phyloP scores from a whole-genome alignment of 148 eudicot species.

The Nyssa sinensis region DNA sequence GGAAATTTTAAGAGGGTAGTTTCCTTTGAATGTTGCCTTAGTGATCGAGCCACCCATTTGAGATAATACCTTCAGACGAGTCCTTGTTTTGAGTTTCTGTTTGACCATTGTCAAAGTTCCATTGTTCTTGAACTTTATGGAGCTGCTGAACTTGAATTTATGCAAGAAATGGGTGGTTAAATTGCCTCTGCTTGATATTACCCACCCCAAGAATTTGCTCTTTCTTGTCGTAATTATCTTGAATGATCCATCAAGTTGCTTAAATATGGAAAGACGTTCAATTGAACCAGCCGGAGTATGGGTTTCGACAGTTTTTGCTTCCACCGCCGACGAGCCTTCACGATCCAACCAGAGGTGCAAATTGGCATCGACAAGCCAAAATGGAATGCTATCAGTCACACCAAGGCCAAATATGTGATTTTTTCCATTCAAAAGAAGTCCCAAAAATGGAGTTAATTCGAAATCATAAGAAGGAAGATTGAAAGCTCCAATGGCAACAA shows the following conservation, averaged over 20 bases:
- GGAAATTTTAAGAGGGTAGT: slow-evolving; percentile 45
- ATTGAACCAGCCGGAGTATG: slow-evolving; percentile 28
- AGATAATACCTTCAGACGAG: slow-evolving; percentile 33
- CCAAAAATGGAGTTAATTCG: slow-evolving; percentile 74
- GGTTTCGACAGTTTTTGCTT: slow-evolving; percentile 31
- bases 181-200: slow-evolving; percentile 54
- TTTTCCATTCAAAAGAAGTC: slow-evolving; percentile 55
- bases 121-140: slow-evolving; percentile 32
- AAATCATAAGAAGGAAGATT: slow-evolving; percentile 78
- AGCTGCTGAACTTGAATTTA: slow-evolving; percentile 50
- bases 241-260: slow-evolving; percentile 55
- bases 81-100: slow-evolving; percentile 46
- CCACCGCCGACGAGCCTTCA: slow-evolving; percentile 30
- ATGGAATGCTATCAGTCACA: slow-evolving; percentile 56
- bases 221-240: slow-evolving; percentile 44
- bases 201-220: slow-evolving; percentile 66
- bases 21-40: slow-evolving; percentile 21
- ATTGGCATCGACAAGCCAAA: slow-evolving; percentile 89
- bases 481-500: slow-evolving; percentile 82
- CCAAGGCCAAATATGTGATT: slow-evolving; percentile 55
- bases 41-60: slow-evolving; percentile 30
- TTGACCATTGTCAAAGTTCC: slow-evolving; percentile 50
- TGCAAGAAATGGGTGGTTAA: slow-evolving; percentile 44
- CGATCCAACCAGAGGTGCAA: slow-evolving; percentile 81
- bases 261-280: slow-evolving; percentile 31